phyloP scores from a whole-genome alignment of 2,329 filamentous ascomycete genomes.

The Monilinia aucupariae region DNA sequence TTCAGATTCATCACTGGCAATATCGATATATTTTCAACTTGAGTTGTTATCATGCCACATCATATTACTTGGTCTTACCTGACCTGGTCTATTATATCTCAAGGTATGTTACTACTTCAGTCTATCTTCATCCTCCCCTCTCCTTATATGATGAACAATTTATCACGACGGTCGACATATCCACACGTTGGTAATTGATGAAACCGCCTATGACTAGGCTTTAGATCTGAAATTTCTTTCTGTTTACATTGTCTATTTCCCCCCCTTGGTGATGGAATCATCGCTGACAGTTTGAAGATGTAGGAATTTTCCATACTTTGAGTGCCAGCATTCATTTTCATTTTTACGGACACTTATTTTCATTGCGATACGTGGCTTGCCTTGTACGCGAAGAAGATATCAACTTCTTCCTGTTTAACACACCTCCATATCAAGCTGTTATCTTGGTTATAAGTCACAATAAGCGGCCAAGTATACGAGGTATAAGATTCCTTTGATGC shows the following conservation, averaged over 20 bases:
- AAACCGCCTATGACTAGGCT: constrained; percentile 74
- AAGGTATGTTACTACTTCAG: constrained; percentile 18
- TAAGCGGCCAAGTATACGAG: background rate
- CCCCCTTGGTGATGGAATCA: background rate
- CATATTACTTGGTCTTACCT: background rate
- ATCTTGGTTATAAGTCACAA: background rate
- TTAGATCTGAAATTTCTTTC: constrained; percentile 35
- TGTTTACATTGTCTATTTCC: background rate
- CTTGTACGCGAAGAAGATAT: constrained; percentile 17
- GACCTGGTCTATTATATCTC: background rate
- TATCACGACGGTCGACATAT: constrained; percentile 90
- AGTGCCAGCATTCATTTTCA: background rate
- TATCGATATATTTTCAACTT: background rate
- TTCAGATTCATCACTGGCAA: background rate
- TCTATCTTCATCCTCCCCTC: constrained; percentile 16
- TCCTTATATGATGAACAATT: constrained; percentile 62
- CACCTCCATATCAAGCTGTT: background rate
- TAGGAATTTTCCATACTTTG: background rate
- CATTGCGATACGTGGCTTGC: constrained; percentile 16
- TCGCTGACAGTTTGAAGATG: background rate
- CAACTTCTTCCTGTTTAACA: background rate
- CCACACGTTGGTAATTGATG: constrained; percentile 64
- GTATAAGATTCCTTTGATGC: no score
- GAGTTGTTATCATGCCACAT: background rate
- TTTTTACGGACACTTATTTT: background rate